Conservation (phyloP, 2,329 filamentous ascomycete genomes). For the Alternaria alternata region DNA sequence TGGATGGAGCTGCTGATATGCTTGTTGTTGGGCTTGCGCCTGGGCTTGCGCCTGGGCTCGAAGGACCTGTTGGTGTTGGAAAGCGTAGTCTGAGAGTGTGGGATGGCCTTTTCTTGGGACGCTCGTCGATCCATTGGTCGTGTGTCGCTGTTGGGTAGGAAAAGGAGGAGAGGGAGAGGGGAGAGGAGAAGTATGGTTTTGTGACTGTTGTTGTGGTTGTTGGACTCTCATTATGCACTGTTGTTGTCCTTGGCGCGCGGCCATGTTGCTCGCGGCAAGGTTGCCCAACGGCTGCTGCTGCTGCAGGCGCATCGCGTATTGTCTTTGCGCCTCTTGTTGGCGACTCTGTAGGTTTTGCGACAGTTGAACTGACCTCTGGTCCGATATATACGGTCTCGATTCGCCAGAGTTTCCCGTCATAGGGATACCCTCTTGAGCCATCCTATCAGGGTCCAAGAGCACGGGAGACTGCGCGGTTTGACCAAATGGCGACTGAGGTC, state of each 20-base stretch:
- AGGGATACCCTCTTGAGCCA: conserved; percentile 23
- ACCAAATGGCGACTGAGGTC: background rate
- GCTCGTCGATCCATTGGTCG: background rate
- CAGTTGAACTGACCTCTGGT: background rate
- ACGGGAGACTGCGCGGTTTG: conserved; percentile 10
- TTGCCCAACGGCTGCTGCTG: too few species aligned
- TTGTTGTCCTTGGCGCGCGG: too few species aligned
- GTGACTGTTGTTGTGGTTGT: background rate
- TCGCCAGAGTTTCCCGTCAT: conserved; percentile 14
- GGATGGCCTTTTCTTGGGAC: background rate
- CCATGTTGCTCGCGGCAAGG: too few species aligned
- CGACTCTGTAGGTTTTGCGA: too few species aligned
- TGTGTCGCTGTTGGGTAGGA: background rate
- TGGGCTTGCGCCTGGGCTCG: background rate
- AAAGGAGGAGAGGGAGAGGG: too few species aligned
- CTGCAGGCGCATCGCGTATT: too few species aligned
- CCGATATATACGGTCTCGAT: background rate
- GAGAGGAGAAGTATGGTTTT: background rate
- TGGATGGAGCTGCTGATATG: too few species aligned
- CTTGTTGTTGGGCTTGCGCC: background rate
- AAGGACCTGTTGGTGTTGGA: background rate
- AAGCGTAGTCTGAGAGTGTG: background rate
- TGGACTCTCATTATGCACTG: too few species aligned
- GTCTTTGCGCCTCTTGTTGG: too few species aligned
- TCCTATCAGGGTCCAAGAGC: conserved; percentile 16